Conservation (phyloP, 225 moss, liverwort and hornwort species). For the Bryum argenteum region DNA sequence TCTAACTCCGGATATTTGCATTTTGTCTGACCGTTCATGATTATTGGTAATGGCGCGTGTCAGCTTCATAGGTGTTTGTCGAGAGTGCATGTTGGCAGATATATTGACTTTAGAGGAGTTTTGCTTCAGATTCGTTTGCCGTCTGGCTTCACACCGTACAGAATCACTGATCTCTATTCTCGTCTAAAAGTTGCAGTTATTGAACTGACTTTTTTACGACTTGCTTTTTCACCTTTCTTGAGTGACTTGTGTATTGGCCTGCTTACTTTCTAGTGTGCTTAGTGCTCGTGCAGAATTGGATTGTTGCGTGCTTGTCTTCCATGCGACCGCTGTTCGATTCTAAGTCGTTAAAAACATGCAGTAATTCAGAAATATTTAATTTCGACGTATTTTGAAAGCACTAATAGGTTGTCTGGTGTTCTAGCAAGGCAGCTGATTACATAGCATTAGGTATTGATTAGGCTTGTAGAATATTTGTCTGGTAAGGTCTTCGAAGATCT, state of each 20-base stretch:
- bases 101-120: background rate
- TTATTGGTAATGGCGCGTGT: background rate
- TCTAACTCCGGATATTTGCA: constrained; percentile 17
- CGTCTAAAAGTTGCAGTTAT: constrained; percentile 28
- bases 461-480: constrained; percentile 13
- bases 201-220: constrained; percentile 13
- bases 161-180: background rate
- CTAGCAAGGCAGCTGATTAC: constrained; percentile 10
- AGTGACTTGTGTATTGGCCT: background rate
- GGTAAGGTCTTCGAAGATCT: background rate
- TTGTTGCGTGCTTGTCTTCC: background rate
- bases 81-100: background rate
- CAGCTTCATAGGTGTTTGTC: constrained; percentile 10
- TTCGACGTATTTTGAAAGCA: background rate
- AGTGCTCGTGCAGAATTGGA: background rate
- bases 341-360: constrained; percentile 7
- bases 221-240: background rate
- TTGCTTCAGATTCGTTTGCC: background rate
- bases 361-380: constrained; percentile 4
- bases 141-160: constrained; percentile 1
- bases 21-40: background rate
- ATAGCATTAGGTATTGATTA: background rate
- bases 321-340: background rate
- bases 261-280: background rate
- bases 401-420: constrained; percentile 20